Conservation (phyloP, 1,284 basidiomycete genomes). For the Moniliophthora roreri region DNA sequence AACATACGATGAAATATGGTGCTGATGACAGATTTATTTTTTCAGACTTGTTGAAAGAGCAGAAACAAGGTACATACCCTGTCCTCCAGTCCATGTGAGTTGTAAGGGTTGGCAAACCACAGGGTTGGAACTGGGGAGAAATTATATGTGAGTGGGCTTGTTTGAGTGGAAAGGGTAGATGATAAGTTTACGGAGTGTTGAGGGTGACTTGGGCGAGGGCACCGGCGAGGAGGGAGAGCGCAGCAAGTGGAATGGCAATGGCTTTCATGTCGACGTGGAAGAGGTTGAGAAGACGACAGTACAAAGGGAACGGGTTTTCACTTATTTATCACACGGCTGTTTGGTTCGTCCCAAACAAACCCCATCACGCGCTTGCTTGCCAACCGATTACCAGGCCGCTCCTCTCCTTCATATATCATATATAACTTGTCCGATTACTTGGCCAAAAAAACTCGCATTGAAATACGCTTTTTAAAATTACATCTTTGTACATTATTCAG, state of each 20-base stretch:
- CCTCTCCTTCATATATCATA: too few species aligned
- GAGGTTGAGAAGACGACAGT: conserved; percentile 20
- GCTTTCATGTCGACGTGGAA: conserved; percentile 21
- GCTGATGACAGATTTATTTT: conserved; percentile 32
- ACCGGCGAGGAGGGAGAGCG: conserved; percentile 33
- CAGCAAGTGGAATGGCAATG: conserved; percentile 22
- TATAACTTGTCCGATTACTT: too few species aligned
- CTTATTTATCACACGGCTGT: conserved; percentile 5
- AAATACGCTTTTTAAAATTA: too few species aligned
- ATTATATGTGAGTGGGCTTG: conserved; percentile 13
- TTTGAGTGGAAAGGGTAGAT: background rate
- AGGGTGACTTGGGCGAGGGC: conserved; percentile 49
- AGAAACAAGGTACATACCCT: conserved; percentile 33
- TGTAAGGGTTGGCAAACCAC: conserved; percentile 52
- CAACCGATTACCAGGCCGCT: too few species aligned
- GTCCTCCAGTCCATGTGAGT: conserved; percentile 50
- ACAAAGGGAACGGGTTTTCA: background rate
- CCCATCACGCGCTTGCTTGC: too few species aligned
- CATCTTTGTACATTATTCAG: too few species aligned
- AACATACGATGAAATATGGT: conserved; percentile 52
- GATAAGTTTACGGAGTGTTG: conserved; percentile 58
- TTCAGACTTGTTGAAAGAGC: conserved; percentile 6
- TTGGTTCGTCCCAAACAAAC: background rate
- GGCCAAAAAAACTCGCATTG: too few species aligned
- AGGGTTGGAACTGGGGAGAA: conserved; percentile 34